A percentile compares a stretch with the other conserved stretches of the same genome.
These are phyloP conservation scores for Penicilliopsis zonata DNA, from an alignment of 495 filamentous ascomycete genomes.

Conservation along the genomic window DNA sequence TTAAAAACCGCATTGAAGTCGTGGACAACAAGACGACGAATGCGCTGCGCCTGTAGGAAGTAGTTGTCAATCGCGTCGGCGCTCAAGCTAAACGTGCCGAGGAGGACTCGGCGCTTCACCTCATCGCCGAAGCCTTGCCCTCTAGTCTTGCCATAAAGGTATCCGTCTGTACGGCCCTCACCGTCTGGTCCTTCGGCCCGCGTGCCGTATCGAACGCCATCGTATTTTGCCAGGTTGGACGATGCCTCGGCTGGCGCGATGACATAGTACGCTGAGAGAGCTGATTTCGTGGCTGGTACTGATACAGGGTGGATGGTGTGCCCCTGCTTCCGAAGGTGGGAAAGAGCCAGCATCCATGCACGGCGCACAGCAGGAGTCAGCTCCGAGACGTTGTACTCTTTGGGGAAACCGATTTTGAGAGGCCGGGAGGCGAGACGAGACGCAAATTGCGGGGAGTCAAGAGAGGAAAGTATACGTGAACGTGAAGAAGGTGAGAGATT, in stretches of 20 bases:
- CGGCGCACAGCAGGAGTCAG: constrained; percentile 54
- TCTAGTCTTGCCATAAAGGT: constrained; percentile 66
- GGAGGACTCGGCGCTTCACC: constrained; percentile 72
- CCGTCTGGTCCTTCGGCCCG: constrained; percentile 23
- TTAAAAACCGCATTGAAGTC: constrained; percentile 78
- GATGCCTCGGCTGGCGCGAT: constrained; percentile 91
- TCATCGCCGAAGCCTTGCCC: constrained; percentile 68
- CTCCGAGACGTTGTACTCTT: constrained; percentile 81
- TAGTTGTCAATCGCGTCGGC: constrained; percentile 91
- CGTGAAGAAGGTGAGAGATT: constrained; percentile 44
- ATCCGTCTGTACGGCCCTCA: constrained; percentile 23
- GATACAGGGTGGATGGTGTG: constrained; percentile 63
- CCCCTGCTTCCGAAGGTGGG: constrained; percentile 43
- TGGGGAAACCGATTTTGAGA: constrained; percentile 60
- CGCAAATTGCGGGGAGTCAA: constrained; percentile 15
- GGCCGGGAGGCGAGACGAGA: constrained; percentile 14
- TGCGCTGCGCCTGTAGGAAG: constrained; percentile 84
- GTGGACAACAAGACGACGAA: constrained; percentile 67
- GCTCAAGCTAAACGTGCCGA: constrained; percentile 85
- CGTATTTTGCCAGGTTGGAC: constrained; percentile 96
- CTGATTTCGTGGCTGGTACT: constrained; percentile 73
- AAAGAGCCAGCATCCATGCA: constrained; percentile 54
- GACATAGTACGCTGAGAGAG: constrained; percentile 87
- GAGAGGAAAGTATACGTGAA: constrained; percentile 21
- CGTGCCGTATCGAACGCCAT: constrained; percentile 81